Percentiles rank a stretch among this genome's conserved stretches.
phyloP scores from a whole-genome alignment of 2,329 filamentous ascomycete genomes.

The Fonsecaea nubica region DNA sequence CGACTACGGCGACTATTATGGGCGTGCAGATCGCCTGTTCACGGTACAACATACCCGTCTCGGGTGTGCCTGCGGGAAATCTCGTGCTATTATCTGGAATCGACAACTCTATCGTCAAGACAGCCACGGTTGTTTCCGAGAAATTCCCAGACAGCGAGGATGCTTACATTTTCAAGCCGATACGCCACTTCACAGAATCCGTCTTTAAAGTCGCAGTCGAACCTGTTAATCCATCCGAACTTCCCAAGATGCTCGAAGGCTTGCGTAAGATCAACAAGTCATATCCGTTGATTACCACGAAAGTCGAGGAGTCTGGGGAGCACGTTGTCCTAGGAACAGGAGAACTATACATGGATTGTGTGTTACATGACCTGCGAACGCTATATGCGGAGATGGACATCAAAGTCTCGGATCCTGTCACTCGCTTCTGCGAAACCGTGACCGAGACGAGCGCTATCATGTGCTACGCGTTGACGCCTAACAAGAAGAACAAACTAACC shows the following conservation, averaged over 20 bases:
- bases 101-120: conserved; percentile 98
- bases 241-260: conserved; percentile 98
- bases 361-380: conserved; percentile 88
- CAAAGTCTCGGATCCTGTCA: conserved; percentile 97
- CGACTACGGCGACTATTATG: conserved; percentile 82
- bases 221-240: conserved; percentile 95
- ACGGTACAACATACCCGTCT: conserved; percentile 88
- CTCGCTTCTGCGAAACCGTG: conserved; percentile 95
- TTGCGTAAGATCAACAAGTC: conserved; percentile 97
- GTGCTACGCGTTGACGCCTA: conserved; percentile 96
- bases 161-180: conserved; percentile 91
- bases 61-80: conserved; percentile 91
- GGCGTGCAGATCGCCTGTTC: conserved; percentile 92
- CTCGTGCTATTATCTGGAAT: conserved; percentile 90
- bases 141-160: conserved; percentile 86
- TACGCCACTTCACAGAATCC: conserved; percentile 94
- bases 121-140: conserved; percentile 83
- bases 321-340: conserved; percentile 94
- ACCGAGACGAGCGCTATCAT: conserved; percentile 97
- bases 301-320: conserved; percentile 97
- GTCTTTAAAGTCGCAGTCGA: conserved; percentile 98
- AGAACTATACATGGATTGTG: conserved; percentile 99
- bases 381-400: conserved; percentile 99
- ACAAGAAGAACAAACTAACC: conserved; percentile 99
- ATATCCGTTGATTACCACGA: conserved; percentile 92